These are phyloP conservation scores for Oryza meyeriana DNA, from an alignment of 176 grass and related monocot genomes.

Conservation along the genomic window DNA sequence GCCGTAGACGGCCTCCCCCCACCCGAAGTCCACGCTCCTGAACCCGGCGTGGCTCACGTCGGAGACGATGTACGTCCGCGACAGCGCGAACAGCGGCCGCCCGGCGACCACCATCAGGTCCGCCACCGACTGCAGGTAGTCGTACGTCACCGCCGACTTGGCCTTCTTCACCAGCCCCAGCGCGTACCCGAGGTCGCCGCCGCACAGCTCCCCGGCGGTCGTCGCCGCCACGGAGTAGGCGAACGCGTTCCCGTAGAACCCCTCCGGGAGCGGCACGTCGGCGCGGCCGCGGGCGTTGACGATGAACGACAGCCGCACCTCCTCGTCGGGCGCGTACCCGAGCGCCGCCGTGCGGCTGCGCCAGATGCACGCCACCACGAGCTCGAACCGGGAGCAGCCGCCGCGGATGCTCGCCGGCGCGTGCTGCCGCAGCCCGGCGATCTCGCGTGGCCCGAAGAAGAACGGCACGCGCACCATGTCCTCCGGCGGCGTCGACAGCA, in stretches of 20 bases:
- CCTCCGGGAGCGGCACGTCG: slow-evolving; percentile 46
- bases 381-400: slow-evolving; percentile 48
- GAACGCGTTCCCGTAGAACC: slow-evolving; percentile 80
- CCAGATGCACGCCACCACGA: slow-evolving; percentile 67
- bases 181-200: slow-evolving; percentile 38
- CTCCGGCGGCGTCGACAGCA: neutral
- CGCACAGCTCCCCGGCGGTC: slow-evolving; percentile 42
- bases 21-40: slow-evolving; percentile 69
- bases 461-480: slow-evolving; percentile 28
- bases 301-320: slow-evolving; percentile 60
- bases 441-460: slow-evolving; percentile 50
- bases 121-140: slow-evolving; percentile 66
- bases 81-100: slow-evolving; percentile 34
- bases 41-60: slow-evolving; percentile 61
- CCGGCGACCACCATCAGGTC: slow-evolving; percentile 51
- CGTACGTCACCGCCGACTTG: slow-evolving; percentile 52
- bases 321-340: slow-evolving; percentile 37
- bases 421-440: slow-evolving; percentile 45
- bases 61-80: slow-evolving; percentile 63
- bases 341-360: slow-evolving; percentile 56
- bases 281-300: slow-evolving; percentile 53
- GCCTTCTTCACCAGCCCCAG: slow-evolving; percentile 65
- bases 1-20: slow-evolving; percentile 51
- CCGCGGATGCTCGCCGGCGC: slow-evolving; percentile 32
- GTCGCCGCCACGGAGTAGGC: slow-evolving; percentile 52